Base-by-base conservation (phyloP, 169 alveolate genomes). In the Plasmodium adleri region DNA sequence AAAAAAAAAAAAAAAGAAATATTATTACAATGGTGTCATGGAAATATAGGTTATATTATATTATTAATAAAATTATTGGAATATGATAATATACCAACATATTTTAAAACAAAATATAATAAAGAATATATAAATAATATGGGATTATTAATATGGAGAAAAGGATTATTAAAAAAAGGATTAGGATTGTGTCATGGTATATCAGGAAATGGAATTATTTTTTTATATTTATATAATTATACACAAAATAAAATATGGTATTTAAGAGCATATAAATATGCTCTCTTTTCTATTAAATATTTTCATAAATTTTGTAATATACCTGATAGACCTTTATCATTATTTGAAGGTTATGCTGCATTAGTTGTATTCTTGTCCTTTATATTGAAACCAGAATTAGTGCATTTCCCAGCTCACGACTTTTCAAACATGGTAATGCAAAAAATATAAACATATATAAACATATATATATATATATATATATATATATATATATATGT, bases 1-100 rank as follows among this genome's bases (percentile, higher is more conserved):
- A 56, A 32, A 24, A 17, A 15, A 3, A 28, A 66, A 64, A 64
- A 64, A 78, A 78, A 78, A 12, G 89, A 78, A 9, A 10, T 26
- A 3, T 50, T 78, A 78, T 47, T 78, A 59, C 89, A 78, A 26
- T 78, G 89, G 89, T 78, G 89, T 22, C 89, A 78, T 66, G 89
- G 89, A 1, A 78, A 78, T 52, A 20, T 66, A 67, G 89, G 89
- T 12, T 78, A 64, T n/a, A 43, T 78, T 47, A 78, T 78, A 13
- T 32, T 78, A 64, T 28, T 78, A 47, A 63, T 78, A 50, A 76
- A 78, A 70, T 78, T 78, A 45, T 52, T 78, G 47, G 63, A 78
- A 22, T 78, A 60, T 13, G 43, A 68, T 13, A 28, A 64, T 64
- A 71, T 59, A 54, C 89, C 89, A 52, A 64, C 10, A 24, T 13